Conservation (phyloP, 202 grass and related monocot genomes). For the Zoysia matrella region DNA sequence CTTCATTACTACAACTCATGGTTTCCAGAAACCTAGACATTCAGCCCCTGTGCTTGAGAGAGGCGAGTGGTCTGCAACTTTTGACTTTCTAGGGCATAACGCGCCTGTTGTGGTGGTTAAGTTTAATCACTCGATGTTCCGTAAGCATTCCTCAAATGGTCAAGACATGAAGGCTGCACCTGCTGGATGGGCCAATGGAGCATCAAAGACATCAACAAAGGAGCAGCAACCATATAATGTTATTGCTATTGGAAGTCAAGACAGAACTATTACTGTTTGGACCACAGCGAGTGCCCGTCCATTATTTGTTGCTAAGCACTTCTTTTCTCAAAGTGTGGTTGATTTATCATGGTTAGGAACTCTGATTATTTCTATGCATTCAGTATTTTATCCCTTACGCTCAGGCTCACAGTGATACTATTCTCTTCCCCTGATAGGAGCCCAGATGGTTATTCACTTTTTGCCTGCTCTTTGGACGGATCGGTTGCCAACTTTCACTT, state of each 20-base stretch:
- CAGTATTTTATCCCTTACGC: constrained; percentile 22
- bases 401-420: constrained; percentile 19
- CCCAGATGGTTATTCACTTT: constrained; percentile 95
- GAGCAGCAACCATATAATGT: constrained; percentile 89
- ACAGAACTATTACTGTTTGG: constrained; percentile 64
- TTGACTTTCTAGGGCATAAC: constrained; percentile 98
- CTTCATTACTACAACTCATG: constrained; percentile 97
- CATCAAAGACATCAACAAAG: constrained; percentile 67
- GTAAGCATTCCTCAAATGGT: constrained; percentile 67
- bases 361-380: constrained; percentile 17
- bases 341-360: constrained; percentile 40
- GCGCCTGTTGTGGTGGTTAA: constrained; percentile 93
- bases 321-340: constrained; percentile 81
- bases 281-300: constrained; percentile 94
- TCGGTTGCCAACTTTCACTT: constrained; percentile 90
- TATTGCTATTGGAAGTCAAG: constrained; percentile 87
- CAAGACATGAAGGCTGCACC: constrained; percentile 67
- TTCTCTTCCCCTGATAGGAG: constrained; percentile 73
- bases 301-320: constrained; percentile 98
- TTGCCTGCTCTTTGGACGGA: constrained; percentile 96
- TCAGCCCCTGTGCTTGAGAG: constrained; percentile 96
- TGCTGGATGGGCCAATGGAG: constrained; percentile 85
- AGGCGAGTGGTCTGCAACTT: constrained; percentile 96
- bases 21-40: constrained; percentile 98
- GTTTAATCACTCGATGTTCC: constrained; percentile 97